phyloP scores from a whole-genome alignment of 306 rosid genomes.

The Canavalia ensiformis region DNA sequence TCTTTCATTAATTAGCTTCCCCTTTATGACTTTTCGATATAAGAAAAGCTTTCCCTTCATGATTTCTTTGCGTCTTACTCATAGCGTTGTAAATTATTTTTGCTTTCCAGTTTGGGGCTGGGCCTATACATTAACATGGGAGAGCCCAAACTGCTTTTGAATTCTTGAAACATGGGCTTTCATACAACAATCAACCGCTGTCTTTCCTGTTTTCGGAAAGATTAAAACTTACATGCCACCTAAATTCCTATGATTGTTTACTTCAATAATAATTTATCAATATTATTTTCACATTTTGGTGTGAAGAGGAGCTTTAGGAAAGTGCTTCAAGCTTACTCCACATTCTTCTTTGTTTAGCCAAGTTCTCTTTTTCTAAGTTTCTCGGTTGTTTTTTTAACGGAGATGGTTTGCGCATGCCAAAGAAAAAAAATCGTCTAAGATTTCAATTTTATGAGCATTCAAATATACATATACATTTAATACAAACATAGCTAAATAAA shows the following conservation, averaged over 20 bases:
- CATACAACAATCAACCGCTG: background rate
- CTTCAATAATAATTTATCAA: background rate
- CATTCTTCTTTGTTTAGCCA: background rate
- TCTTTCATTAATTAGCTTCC: conserved; percentile 13
- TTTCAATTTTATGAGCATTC: background rate
- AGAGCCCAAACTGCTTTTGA: conserved; percentile 6
- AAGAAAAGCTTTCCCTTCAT: background rate
- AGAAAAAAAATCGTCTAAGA: background rate
- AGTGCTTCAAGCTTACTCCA: background rate
- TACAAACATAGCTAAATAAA: background rate
- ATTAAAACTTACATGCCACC: background rate
- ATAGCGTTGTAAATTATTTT: no score
- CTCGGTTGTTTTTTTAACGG: background rate
- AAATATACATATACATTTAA: background rate
- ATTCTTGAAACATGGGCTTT: background rate
- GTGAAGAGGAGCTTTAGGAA: background rate
- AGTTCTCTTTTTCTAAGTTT: background rate
- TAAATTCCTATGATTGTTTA: background rate
- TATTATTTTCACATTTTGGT: background rate
- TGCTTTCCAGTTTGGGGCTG: no score
- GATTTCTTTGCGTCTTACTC: background rate
- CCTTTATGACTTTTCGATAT: background rate
- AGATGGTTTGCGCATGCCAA: no score
- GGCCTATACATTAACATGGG: background rate
- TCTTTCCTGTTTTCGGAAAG: background rate